Evolutionary conservation across 1,284 basidiomycete genomes (phyloP).

Genomic region (Microbotryum silenes-acaulis): DNA sequence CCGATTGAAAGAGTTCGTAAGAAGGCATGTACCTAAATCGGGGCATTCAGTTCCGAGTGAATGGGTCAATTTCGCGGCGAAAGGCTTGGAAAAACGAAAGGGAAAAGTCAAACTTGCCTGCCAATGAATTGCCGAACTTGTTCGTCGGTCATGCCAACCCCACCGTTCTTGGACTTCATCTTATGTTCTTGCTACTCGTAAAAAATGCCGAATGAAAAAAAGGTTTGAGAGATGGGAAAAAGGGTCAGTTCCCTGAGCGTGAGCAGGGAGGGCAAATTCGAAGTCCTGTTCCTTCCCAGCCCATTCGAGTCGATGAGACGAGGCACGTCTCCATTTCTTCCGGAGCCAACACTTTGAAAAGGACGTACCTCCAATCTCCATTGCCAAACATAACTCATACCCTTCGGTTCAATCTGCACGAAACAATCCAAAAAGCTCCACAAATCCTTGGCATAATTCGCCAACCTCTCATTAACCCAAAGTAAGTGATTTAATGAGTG

Average conservation of each 20-base stretch:
- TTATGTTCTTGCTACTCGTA: slow-evolving; percentile 67
- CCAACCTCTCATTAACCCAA: slow-evolving; percentile 56
- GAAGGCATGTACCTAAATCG: slow-evolving; percentile 74
- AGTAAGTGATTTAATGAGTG: slow-evolving; percentile 48
- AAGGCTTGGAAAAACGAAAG: slow-evolving; percentile 40
- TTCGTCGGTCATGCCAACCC: slow-evolving; percentile 74
- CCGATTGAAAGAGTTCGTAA: slow-evolving; percentile 65
- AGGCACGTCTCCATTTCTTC: no score
- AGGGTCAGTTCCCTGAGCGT: not conserved
- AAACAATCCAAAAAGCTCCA: slow-evolving; percentile 63
- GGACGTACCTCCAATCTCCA: slow-evolving; percentile 34
- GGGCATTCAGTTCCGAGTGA: not conserved
- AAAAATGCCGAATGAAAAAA: slow-evolving; percentile 12
- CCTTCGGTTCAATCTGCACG: slow-evolving; percentile 52
- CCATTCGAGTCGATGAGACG: no score
- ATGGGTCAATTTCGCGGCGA: slow-evolving; percentile 19
- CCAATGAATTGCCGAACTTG: slow-evolving; percentile 56
- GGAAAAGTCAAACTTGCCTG: slow-evolving; percentile 12
- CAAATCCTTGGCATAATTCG: slow-evolving; percentile 52
- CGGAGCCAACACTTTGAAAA: no score
- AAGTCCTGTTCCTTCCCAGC: no score
- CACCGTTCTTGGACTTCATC: slow-evolving; percentile 76
- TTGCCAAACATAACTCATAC: slow-evolving; percentile 32
- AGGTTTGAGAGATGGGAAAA: not conserved
- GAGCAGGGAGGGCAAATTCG: not conserved